phyloP scores from a whole-genome alignment of 2,329 filamentous ascomycete genomes.

The Pseudofabraea citricarpa region DNA sequence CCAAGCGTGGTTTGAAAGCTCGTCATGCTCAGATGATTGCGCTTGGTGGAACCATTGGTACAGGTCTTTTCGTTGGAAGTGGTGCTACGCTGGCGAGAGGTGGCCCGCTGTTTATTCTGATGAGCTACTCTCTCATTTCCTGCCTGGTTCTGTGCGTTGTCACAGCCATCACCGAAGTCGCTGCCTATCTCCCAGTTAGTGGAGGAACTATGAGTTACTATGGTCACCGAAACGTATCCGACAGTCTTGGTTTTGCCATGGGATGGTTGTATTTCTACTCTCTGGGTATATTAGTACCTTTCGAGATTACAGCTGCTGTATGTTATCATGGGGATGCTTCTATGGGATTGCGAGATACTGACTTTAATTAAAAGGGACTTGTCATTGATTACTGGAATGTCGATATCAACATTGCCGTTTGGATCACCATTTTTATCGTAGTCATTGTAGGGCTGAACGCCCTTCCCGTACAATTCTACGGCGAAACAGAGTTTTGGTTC shows the following conservation, averaged over 20 bases:
- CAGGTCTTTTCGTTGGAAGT: conserved; percentile 38
- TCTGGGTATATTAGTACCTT: conserved; percentile 28
- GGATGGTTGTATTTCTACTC: conserved; percentile 30
- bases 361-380: no score
- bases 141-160: conserved; percentile 42
- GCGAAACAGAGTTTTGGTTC: conserved; percentile 53
- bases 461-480: conserved; percentile 50
- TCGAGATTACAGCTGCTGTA: conserved; percentile 37
- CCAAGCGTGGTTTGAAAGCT: conserved; percentile 25
- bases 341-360: no score
- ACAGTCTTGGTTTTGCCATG: conserved; percentile 38
- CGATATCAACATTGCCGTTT: conserved; percentile 35
- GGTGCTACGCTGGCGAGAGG: conserved; percentile 37
- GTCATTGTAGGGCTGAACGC: conserved; percentile 34
- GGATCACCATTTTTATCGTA: conserved; percentile 34
- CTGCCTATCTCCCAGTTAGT: conserved; percentile 52
- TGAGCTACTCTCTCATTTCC: conserved; percentile 38
- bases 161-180: conserved; percentile 50
- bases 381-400: conserved; percentile 39
- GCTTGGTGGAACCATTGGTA: conserved; percentile 39
- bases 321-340: no score
- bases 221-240: conserved; percentile 38
- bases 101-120: conserved; percentile 39
- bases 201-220: conserved; percentile 47
- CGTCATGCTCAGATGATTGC: conserved; percentile 27